Base-by-base conservation (phyloP, 202 grass and related monocot genomes). In the Panicum hallii region DNA sequence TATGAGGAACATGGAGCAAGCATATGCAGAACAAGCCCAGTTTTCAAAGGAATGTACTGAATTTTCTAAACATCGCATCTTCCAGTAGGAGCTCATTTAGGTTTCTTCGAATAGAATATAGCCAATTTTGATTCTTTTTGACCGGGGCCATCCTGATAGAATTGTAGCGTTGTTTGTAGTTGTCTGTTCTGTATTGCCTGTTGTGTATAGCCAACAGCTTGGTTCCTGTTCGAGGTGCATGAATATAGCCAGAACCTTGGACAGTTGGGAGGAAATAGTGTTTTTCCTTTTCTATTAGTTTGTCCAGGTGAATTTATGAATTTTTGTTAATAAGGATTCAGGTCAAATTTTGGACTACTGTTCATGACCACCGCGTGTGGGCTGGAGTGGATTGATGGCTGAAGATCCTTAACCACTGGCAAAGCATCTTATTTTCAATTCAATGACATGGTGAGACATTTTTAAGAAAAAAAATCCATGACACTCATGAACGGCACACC, bases 41-140 rank as follows among this genome's bases (percentile, higher is more conserved):
- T 99, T 54, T 99, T 99, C 72, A 99, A 97, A 94, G 97, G 97
- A 80, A 99, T 97, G 93, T 99, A 99, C 80, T 97, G 84, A 97
- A 53, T 69, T 65, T 85, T 67, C 42, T 50, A 13, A 49, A 32
- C 30, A 36, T 22, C 63, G 5, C 32, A 84, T 71, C 22, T 78
- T 79, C 83, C 22, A 45, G 26, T 77, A 85, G 85, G 77, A 84
- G 30, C 10, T 77, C 32, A 30, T 58, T 80, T 88, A 88, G 89
- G 55, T 72, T 88, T 78, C 56, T 72, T 62, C n/a, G 36, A 30
- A 78, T 81, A 88, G 81, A 71, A 60, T 80, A 68, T 82, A 87
- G 89, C 70, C 75, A 87, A 87, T 74, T 76, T 80, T 84, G 63
- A 87, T 87, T 90, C 75, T 80, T 78, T 80, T 53, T 63, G 73